These are phyloP conservation scores for Pelargonium nanum DNA, from an alignment of 345 rosid genomes.

Conservation along the genomic window DNA sequence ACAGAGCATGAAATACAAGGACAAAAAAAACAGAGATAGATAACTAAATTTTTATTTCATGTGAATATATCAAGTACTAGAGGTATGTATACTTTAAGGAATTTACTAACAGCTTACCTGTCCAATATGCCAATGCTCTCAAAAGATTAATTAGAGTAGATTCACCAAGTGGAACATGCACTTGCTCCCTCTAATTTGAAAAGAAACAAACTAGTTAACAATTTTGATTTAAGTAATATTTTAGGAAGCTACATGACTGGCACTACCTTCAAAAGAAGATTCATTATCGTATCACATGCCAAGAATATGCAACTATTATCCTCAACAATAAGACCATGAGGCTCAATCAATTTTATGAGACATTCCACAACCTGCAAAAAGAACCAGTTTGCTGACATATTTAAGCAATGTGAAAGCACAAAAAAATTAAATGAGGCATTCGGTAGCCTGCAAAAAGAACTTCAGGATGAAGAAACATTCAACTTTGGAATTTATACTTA, in stretches of 20 bases:
- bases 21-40: not conserved
- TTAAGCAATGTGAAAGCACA: not conserved
- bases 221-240: not conserved
- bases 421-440: not conserved
- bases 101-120: conserved; percentile 34
- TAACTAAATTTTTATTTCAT: too few species aligned
- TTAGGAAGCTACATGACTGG: conserved; percentile 6
- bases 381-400: conserved; percentile 1
- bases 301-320: conserved; percentile 43
- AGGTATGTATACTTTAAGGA: not conserved
- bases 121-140: conserved; percentile 56
- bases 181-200: conserved; percentile 37
- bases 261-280: conserved; percentile 71
- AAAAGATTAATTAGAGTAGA: conserved; percentile 32
- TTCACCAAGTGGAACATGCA: conserved; percentile 33
- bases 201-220: not conserved
- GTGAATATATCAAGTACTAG: conserved; percentile 1
- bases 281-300: conserved; percentile 84
- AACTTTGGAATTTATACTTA: conserved; percentile 24
- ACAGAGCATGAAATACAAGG: too few species aligned
- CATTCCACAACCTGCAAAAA: conserved; percentile 57
- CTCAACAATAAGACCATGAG: conserved; percentile 24
- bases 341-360: conserved; percentile 45
- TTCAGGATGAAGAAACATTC: not conserved
- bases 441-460: not conserved